Evolutionary conservation across 176 grass and related monocot species (phyloP), one percentile per base, ranked within the genome.

Genomic region (Oryza meridionalis): DNA sequence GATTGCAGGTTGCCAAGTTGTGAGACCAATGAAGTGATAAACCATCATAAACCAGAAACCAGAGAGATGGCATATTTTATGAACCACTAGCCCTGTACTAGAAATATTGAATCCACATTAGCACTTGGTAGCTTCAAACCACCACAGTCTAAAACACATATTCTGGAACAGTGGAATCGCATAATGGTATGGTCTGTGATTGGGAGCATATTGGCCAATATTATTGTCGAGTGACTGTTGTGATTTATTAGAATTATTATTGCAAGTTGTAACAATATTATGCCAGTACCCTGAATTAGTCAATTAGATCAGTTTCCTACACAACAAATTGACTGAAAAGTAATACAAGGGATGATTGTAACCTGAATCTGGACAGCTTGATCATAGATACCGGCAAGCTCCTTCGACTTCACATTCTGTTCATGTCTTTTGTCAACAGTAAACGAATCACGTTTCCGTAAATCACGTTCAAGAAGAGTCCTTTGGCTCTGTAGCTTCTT

Each of bases 401-500:
- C 89, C 69, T 88, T 90, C 65, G 85, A 66, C 76, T 74, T 86
- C 44, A 67, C 72, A 78, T 93, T 98, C 51, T 76, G 21, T 72
- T 95, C 91, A 62, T 88, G 79, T 75, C 82, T 95, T 91, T 88
- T 98, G 68, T 83, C 90, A 92, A 77, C 43, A 37, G 74, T 62
- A 3, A 73, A 24, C 63, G 89, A 80, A 46, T 92, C 87, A 45
- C 90, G 84, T 73, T 89, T 94, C 73, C 82, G 40, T 73, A 98
- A 84, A 75, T 98, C 92, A 51, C 91, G 96, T 81, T 98, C 96
- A 75, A 98, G 85, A 88, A 85, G 67, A 74, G 70, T 82, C 64
- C 70, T 95, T 78, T 98, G 91, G 76, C 83, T 93, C 72, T 91
- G 91, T 47, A 98, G 85, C 69, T 87, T 92, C 72, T 92, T 98